Evolutionary conservation across 2,329 filamentous ascomycete species (phyloP), one percentile per base, ranked within the genome.

Genomic region (Arthrobotrys musiformis): DNA sequence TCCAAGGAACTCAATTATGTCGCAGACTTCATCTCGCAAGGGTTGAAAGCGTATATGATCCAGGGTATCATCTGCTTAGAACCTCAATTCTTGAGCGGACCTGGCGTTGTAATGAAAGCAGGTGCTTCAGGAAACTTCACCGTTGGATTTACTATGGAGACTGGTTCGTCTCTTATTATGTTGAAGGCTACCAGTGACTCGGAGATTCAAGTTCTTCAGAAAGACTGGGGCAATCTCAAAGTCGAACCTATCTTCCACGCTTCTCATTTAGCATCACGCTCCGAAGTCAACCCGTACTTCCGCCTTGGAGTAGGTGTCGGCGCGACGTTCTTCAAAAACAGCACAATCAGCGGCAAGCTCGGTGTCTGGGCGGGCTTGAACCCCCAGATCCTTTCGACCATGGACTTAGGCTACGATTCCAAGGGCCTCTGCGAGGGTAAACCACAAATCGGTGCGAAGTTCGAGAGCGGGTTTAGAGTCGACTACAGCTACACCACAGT

Each of bases 231-330:
- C 13, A 69, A 5, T 0, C n/a, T 69, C 30, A 35, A 13, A 5
- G 52, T 28, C 13, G 40, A 42, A 1, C 67, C 67, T 24, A 58
- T 62, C 15, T 4, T 70, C 4, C 56, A 42, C 1, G 56, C 35
- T 6, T 17, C 28, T 17, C 22, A 26, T 1, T 13, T 70, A 7
- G 54, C 56, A 46, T 9, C 28, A 17, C 56, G 17, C 11, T 40
- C 67, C 35, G 58, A 62, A 26, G 30, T 70, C 30, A 54, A 37
- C 24, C 67, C 67, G 24, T 70, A 70, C 15, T 63, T 70, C 24
- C 67, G 67, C 1, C 22, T 70, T 7, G 67, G 67, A 4, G 24
- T 70, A 9, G 67, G 67, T n/a, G 15, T 63, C n/a, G 67, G 67
- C 17, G 67, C 46, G 2, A 28, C 26, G 17, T 63, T 70, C 13